A percentile compares a stretch with the other conserved stretches of the same genome.
Conservation (phyloP, 192 early-diverging fungal species). For the Backusella mclennaniae region DNA sequence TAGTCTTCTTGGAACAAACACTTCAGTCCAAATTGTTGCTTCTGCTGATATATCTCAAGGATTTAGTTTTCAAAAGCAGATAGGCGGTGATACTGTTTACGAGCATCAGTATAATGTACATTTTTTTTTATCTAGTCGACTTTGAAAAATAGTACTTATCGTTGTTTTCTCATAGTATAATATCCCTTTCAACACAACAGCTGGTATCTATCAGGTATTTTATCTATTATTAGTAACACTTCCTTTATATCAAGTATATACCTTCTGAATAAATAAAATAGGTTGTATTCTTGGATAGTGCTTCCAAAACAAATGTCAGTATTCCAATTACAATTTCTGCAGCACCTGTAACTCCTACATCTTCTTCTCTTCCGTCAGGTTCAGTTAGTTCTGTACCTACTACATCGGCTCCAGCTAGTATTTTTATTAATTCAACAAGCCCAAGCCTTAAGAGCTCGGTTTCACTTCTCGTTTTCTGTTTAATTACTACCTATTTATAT, state of each 20-base stretch:
- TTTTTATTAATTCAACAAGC: not conserved
- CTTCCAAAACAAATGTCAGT: constrained; percentile 10
- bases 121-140: not conserved
- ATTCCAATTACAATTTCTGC: constrained; percentile 13
- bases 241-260: not conserved
- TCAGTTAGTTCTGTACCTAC: constrained; percentile 91
- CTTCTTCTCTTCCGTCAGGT: not conserved
- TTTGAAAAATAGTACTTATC: not conserved
- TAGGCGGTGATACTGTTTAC: constrained; percentile 2
- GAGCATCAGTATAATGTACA: constrained; percentile 24
- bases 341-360: constrained; percentile 2
- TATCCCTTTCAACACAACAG: constrained; percentile 17
- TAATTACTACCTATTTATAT: not conserved
- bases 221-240: not conserved
- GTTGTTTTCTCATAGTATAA: constrained; percentile 13
- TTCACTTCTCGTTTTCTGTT: not conserved
- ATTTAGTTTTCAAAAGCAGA: not conserved
- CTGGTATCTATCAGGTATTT: constrained; percentile 20
- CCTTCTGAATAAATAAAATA: not conserved
- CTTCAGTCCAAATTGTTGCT: not conserved
- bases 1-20: not conserved
- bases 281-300: constrained; percentile 13
- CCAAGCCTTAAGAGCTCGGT: not conserved
- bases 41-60: constrained; percentile 19
- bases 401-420: constrained; percentile 31